phyloP scores from a whole-genome alignment of 2,329 filamentous ascomycete species.

The Aureobasidium uvarum region DNA sequence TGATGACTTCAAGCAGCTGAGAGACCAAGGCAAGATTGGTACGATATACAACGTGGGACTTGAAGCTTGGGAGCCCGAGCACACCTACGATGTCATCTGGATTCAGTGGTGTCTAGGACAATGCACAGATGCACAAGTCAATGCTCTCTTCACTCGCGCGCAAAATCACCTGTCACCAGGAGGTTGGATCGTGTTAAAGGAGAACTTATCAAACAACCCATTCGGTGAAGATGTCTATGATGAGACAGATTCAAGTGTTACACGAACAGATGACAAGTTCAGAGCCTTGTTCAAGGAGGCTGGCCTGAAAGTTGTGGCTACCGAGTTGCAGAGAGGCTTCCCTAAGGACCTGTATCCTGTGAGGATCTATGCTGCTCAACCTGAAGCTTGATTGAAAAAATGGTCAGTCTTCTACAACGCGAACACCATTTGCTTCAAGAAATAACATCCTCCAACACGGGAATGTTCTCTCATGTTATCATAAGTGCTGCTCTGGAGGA shows the following conservation, averaged over 20 bases:
- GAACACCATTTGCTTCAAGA: no score
- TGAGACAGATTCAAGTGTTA: conserved; percentile 72
- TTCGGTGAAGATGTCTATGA: conserved; percentile 68
- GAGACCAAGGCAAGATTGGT: conserved; percentile 53
- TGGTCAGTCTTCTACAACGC: no score
- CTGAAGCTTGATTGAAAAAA: conserved; percentile 34
- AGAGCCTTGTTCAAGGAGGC: conserved; percentile 66
- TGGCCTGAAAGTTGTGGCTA: conserved; percentile 64
- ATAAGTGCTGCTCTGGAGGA: no score
- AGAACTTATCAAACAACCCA: conserved; percentile 65
- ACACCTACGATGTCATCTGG: conserved; percentile 78
- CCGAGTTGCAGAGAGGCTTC: conserved; percentile 71
- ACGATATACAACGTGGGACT: conserved; percentile 70
- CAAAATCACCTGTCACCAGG: conserved; percentile 46
- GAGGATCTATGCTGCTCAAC: conserved; percentile 72
- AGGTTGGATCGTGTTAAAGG: conserved; percentile 70
- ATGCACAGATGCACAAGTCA: conserved; percentile 70
- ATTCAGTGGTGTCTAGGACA: conserved; percentile 89
- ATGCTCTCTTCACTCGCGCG: conserved; percentile 59
- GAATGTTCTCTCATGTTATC: no score
- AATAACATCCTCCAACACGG: no score
- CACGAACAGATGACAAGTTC: conserved; percentile 72
- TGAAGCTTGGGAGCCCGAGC: conserved; percentile 63
- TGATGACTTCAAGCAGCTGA: conserved; percentile 37
- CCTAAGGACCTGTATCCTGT: conserved; percentile 69